Evolutionary conservation across 2,329 filamentous ascomycete species (phyloP), one percentile per base, ranked within the genome.

Genomic region (Tolypocladium pustulatum): DNA sequence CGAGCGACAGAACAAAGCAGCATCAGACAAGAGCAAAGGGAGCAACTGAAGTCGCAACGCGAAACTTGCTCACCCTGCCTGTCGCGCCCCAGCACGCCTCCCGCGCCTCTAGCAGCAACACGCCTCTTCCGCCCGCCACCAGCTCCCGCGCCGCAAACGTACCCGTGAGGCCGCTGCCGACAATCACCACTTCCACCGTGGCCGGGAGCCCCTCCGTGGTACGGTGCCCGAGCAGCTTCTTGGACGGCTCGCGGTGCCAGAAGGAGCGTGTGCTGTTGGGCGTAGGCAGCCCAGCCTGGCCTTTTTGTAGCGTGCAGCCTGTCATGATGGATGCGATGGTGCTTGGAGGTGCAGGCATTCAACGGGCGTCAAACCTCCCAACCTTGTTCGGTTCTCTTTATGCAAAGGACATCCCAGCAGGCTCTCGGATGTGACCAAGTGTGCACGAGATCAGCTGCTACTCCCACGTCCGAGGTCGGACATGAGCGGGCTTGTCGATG

Each of bases 81-180:
- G 89, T 93, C n/a, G 89, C 89, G 22, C 89, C 89, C 82, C 83
- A 91, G 67, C 89, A 92, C 4, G 86, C 88, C 75, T 92, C 89
- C 65, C 89, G 79, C 17, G 89, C 89, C 72, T 93, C 89, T 6
- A 93, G 77, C 76, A 92, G 80, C 7, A 92, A 77, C 9, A 91
- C 80, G n/a, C 73, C 77, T 60, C 79, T 73, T 6, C 78, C 75
- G 43, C 71, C 74, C 59, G 75, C 77, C 66, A 74, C 80, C 56
- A 90, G 75, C 67, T 83, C 84, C 62, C 83, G 79, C 4, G 87
- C 87, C 0, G 85, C 86, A 71, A 87, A 89, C 1, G 85, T 75
- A n/a, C 89, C 89, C 2, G 88, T 88, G 65, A 93, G 89, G 30
- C 89, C 89, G 66, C 83, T 89, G 43, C 89, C 89, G 5, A 93